Evolutionary conservation across 169 alveolate species (phyloP).

Genomic region (Perkinsus olseni): DNA sequence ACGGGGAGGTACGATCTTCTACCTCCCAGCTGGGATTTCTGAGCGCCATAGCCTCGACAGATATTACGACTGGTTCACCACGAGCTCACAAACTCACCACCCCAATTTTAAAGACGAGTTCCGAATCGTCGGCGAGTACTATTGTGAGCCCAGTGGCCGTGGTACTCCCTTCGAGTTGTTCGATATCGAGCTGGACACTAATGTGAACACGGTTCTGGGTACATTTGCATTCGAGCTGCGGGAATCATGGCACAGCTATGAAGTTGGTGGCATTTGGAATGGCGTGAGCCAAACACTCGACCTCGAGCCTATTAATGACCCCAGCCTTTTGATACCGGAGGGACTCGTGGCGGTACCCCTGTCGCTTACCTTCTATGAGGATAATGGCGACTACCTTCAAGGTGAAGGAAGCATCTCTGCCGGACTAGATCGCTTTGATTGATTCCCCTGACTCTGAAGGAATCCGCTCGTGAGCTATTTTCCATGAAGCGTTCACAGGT

Average conservation of each 20-base stretch:
- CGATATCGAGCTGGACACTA: background rate
- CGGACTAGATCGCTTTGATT: background rate
- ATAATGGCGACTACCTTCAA: background rate
- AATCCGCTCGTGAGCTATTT: too few relatives aligned
- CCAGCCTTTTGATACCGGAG: background rate
- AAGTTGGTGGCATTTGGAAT: background rate
- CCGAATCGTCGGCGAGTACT: background rate
- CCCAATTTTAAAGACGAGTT: background rate
- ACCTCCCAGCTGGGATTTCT: background rate
- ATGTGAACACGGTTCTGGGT: background rate
- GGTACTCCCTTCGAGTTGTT: background rate
- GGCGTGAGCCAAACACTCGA: background rate
- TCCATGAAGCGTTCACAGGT: too few relatives aligned
- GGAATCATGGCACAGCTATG: background rate
- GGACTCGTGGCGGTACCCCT: background rate
- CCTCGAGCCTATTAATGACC: background rate
- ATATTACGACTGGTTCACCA: background rate
- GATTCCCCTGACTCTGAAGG: too few relatives aligned
- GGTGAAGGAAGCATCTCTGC: background rate
- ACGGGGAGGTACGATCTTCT: background rate
- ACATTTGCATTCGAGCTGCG: background rate
- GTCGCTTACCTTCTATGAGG: background rate
- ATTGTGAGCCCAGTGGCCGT: background rate
- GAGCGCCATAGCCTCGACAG: too few relatives aligned
- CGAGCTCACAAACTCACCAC: background rate